These are phyloP conservation scores for Diaporthe vaccinii DNA, from an alignment of 2,329 filamentous ascomycete species.

Conservation along the genomic window DNA sequence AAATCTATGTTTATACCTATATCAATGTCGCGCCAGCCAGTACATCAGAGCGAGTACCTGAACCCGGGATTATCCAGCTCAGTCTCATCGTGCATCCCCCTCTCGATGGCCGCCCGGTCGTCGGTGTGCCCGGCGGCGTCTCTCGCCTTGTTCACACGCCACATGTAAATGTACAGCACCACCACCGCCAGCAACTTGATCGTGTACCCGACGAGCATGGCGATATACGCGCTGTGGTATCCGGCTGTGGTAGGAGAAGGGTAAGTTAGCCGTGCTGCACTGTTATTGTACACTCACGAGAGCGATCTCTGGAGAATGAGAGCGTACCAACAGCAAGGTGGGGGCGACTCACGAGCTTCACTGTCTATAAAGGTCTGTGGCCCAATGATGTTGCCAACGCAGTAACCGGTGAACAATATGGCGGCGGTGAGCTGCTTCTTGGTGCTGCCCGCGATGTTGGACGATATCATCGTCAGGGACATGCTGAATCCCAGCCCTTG, in stretches of 20 bases:
- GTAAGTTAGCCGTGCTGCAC: neutral
- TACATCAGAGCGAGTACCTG: slow-evolving; percentile 44
- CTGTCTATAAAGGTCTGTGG: slow-evolving; percentile 52
- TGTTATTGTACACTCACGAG: neutral
- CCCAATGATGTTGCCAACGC: slow-evolving; percentile 51
- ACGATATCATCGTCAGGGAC: slow-evolving; percentile 51
- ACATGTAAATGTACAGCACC: slow-evolving; percentile 50
- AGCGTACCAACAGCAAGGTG: neutral
- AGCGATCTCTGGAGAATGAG: no score
- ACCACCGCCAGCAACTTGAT: slow-evolving; percentile 48
- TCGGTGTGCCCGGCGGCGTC: slow-evolving; percentile 47
- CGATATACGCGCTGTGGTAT: slow-evolving; percentile 51
- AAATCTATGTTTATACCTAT: neutral
- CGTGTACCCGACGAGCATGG: slow-evolving; percentile 50
- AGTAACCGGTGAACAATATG: slow-evolving; percentile 50
- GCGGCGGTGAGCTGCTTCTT: slow-evolving; percentile 51
- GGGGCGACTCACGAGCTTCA: slow-evolving; percentile 56
- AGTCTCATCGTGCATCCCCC: slow-evolving; percentile 50
- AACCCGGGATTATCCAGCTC: slow-evolving; percentile 51
- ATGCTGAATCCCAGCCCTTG: slow-evolving; percentile 51
- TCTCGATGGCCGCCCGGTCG: slow-evolving; percentile 48
- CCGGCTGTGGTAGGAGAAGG: slow-evolving; percentile 41
- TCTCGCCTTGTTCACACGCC: slow-evolving; percentile 46
- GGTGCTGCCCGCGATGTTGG: slow-evolving; percentile 51
- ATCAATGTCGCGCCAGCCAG: neutral